Evolutionary conservation across 108 stramenopile genomes (phyloP), one percentile per base, ranked within the genome.

Genomic region (Cyclostephanos tholiformis): DNA sequence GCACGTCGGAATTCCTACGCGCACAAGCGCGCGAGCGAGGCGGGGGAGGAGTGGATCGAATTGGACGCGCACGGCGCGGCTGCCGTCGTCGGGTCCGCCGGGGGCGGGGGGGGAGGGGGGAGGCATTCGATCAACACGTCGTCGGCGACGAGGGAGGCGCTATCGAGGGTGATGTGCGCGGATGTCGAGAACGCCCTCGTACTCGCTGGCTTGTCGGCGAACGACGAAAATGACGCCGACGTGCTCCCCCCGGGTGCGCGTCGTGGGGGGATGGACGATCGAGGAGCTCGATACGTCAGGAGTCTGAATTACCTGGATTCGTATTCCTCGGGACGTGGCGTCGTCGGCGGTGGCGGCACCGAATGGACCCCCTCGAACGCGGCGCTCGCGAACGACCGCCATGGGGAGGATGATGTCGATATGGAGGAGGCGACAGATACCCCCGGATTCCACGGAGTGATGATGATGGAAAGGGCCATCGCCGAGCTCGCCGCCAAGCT

Each of bases 21-120:
- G 6, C 90, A 87, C 82, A 88, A 92, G 69, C 83, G 85, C 58
- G 82, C 91, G 22, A 82, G 81, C 29, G 91, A 97, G 74, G 96
- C 95, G 49, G 80, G 79, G 2, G 96, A 97, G 80, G 85, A 85
- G 44, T 97, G 96, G 96, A 72, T 90, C 19, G 73, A 82, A 0
- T 73, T 97, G 22, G 71, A 89, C 22, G 84, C 93, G 6, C 79
- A 88, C 56, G 85, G 70, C 10, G 52, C 67, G 19, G 72, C 43
- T 4, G 43, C 57, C 4, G 55, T 55, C 14, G 68, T n/a, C n/a
- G 63, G n/a, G 58, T 23, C 25, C 57, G 65, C 61, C 57, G 66
- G 20, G 44, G 68, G 27, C 20, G 19, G 14, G 52, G 19, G 25
- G 19, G 52, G 17, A 12, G 26, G 26, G 53, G 26, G 35, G 16